These are phyloP conservation scores for Podaxis sp. DNA, from an alignment of 768 basidiomycete genomes.

Conservation along the genomic window DNA sequence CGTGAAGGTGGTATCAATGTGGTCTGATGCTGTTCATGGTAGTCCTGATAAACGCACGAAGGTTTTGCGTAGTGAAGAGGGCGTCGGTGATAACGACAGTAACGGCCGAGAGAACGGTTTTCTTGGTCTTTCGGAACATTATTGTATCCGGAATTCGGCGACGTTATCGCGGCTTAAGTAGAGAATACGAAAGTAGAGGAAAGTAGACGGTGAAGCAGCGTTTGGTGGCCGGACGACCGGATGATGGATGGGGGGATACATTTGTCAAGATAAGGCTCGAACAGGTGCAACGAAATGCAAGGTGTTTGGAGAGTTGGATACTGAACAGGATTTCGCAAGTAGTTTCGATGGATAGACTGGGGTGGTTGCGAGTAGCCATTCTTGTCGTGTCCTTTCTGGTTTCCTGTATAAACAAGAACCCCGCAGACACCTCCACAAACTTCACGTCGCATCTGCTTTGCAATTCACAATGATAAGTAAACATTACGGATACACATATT, in stretches of 20 bases:
- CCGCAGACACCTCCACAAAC: neutral
- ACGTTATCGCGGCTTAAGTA: neutral
- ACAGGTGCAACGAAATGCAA: conserved; percentile 19
- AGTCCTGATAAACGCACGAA: conserved; percentile 6
- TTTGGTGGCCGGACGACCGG: conserved; percentile 14
- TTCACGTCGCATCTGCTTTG: neutral
- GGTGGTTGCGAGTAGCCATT: conserved; percentile 9
- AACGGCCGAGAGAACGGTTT: conserved; percentile 5
- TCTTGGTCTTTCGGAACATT: neutral
- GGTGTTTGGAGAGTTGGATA: conserved; percentile 21
- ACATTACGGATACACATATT: neutral
- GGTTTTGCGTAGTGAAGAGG: conserved; percentile 13
- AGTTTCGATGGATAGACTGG: conserved; percentile 21
- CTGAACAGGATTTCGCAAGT: conserved; percentile 24
- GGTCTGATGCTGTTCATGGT: neutral
- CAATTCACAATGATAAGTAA: neutral
- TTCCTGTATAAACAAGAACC: neutral
- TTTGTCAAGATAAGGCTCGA: conserved; percentile 21
- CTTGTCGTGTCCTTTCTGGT: neutral
- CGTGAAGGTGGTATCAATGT: conserved; percentile 8
- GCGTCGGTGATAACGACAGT: conserved; percentile 12
- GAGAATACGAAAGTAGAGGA: conserved; percentile 17
- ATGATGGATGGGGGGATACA: conserved; percentile 15
- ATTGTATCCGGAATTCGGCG: conserved; percentile 1
- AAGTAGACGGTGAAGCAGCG: conserved; percentile 18